Percentiles rank a stretch among this genome's conserved stretches.
These are phyloP conservation scores for Vicia sativa DNA, from an alignment of 306 rosid species.

Conservation along the genomic window DNA sequence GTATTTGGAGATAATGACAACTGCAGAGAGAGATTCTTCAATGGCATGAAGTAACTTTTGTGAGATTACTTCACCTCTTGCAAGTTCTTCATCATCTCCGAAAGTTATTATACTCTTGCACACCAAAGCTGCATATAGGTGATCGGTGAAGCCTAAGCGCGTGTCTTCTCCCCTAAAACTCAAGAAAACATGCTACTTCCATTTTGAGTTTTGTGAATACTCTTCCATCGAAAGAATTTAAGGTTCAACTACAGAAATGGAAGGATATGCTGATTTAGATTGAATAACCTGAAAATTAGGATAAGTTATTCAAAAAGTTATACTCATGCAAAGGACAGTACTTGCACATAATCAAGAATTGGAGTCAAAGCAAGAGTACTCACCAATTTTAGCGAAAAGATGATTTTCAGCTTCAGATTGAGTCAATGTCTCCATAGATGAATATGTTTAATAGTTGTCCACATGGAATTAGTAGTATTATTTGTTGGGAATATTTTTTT, in stretches of 20 bases:
- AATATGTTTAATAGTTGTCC: background rate
- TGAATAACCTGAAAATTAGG: background rate
- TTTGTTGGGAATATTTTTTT: background rate
- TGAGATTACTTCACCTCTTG: slow-evolving; percentile 33
- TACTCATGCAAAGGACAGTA: background rate
- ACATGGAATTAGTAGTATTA: background rate
- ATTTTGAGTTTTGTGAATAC: slow-evolving; percentile 14
- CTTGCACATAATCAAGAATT: background rate
- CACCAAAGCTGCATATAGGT: background rate
- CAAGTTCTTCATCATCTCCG: slow-evolving; percentile 29
- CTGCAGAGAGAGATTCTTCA: slow-evolving; percentile 31
- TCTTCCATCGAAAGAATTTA: slow-evolving; percentile 15
- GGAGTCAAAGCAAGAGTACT: background rate
- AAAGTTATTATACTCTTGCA: slow-evolving; percentile 3
- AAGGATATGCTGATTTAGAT: background rate
- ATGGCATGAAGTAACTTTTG: slow-evolving; percentile 2
- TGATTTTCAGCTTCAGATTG: background rate
- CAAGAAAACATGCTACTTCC: slow-evolving; percentile 42
- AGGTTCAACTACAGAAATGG: background rate
- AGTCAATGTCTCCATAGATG: background rate
- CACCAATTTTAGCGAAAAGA: background rate
- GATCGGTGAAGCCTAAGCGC: slow-evolving; percentile 1
- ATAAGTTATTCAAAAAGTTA: background rate
- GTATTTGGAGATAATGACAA: slow-evolving; percentile 31
- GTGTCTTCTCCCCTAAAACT: slow-evolving; percentile 36